These are phyloP conservation scores for Trichoderma oligosporum DNA, from an alignment of 2,329 filamentous ascomycete species.

Conservation along the genomic window DNA sequence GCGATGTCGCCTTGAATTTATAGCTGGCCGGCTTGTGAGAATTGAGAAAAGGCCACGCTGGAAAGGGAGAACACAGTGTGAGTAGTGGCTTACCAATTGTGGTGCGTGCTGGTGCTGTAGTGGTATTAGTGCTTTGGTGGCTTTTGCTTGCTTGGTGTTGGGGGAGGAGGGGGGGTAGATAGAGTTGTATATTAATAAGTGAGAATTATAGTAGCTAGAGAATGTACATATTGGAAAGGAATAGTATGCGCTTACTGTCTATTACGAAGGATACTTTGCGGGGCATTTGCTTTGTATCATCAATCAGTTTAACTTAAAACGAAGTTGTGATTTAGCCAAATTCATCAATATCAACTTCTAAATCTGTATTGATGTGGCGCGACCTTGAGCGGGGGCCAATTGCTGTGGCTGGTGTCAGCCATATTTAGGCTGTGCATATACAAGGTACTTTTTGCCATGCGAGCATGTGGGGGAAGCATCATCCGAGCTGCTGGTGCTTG, in stretches of 20 bases:
- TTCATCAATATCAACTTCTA: neutral
- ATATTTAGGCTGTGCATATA: slow-evolving; percentile 1
- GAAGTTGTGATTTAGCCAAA: neutral
- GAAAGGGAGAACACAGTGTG: slow-evolving; percentile 18
- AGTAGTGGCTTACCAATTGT: neutral
- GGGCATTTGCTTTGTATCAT: too few species aligned
- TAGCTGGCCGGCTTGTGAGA: neutral
- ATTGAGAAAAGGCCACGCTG: slow-evolving; percentile 32
- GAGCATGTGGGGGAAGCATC: slow-evolving; percentile 10
- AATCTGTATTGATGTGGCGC: slow-evolving; percentile 25
- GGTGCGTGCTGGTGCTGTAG: too few species aligned
- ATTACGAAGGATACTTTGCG: too few species aligned
- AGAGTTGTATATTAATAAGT: too few species aligned
- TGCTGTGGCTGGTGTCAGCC: slow-evolving; percentile 9
- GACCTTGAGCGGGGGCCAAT: slow-evolving; percentile 24
- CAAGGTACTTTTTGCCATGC: neutral
- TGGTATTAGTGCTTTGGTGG: too few species aligned
- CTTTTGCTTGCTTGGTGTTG: too few species aligned
- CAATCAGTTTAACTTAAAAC: too few species aligned
- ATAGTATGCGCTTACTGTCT: too few species aligned
- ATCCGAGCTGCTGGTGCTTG: slow-evolving; percentile 8
- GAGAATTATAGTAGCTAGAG: too few species aligned
- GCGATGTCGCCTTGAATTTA: neutral
- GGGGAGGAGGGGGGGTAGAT: too few species aligned
- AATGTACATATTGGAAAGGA: too few species aligned